phyloP scores from a whole-genome alignment of 2,329 filamentous ascomycete genomes.

The Arthroderma uncinatum region DNA sequence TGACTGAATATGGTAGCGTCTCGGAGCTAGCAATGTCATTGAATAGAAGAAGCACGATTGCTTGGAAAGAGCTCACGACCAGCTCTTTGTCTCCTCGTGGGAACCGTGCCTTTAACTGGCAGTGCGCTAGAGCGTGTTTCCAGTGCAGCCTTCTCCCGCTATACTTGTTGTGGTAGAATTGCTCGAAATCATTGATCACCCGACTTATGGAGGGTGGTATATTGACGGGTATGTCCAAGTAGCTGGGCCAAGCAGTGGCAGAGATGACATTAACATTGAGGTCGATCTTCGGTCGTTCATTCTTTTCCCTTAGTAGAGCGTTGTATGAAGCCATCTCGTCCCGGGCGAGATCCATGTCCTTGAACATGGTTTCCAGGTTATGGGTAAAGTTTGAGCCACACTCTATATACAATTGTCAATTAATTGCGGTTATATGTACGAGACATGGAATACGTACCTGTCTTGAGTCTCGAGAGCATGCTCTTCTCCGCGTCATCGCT shows the following conservation, averaged over 20 bases:
- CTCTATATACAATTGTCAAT: conserved; percentile 40
- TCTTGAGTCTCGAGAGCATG: conserved; percentile 85
- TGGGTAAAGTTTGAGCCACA: conserved; percentile 91
- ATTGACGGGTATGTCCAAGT: conserved; percentile 63
- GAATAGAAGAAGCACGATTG: conserved; percentile 80
- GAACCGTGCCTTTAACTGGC: conserved; percentile 71
- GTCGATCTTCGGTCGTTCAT: conserved; percentile 51
- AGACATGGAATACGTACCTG: conserved; percentile 34
- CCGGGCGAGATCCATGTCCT: conserved; percentile 83
- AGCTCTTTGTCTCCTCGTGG: conserved; percentile 74
- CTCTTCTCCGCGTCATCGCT: conserved; percentile 91
- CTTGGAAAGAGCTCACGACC: conserved; percentile 83
- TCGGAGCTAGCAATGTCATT: conserved; percentile 56
- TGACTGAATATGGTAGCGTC: conserved; percentile 62
- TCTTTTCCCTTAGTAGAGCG: conserved; percentile 50
- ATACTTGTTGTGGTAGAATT: conserved; percentile 81
- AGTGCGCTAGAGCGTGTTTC: conserved; percentile 90
- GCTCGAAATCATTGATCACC: conserved; percentile 71
- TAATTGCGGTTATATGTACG: conserved; percentile 4
- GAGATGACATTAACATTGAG: conserved; percentile 85
- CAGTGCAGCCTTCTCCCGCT: conserved; percentile 75
- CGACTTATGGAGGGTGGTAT: conserved; percentile 63
- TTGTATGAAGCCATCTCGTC: conserved; percentile 92
- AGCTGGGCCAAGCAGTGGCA: conserved; percentile 83
- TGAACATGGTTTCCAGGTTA: conserved; percentile 98